Evolutionary conservation across 73 alveolate genomes (phyloP).

Genomic region (Loxodes magnus): DNA sequence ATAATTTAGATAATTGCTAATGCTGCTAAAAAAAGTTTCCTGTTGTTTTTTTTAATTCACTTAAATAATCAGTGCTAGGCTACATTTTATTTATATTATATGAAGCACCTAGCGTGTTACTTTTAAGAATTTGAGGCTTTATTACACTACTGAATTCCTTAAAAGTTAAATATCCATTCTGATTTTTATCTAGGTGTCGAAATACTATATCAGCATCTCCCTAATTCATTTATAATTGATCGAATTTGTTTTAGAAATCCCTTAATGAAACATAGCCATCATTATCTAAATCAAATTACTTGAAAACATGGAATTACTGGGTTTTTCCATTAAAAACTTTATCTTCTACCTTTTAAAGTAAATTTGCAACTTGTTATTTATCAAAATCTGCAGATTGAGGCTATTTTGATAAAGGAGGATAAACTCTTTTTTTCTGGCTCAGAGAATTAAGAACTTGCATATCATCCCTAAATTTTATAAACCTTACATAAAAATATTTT

Average conservation of each 20-base stretch:
- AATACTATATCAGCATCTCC: conserved; percentile 12
- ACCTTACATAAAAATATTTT: conserved; percentile 19
- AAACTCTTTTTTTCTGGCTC: not conserved
- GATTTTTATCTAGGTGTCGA: conserved; percentile 23
- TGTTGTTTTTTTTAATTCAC: conserved; percentile 8
- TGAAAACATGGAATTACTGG: conserved; percentile 23
- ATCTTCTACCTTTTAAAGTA: conserved; percentile 24
- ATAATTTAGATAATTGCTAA: conserved; percentile 15
- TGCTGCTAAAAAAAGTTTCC: conserved; percentile 14
- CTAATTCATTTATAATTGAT: conserved; percentile 8
- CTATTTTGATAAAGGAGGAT: conserved; percentile 4
- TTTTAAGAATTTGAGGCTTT: conserved; percentile 21
- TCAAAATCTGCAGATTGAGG: not conserved
- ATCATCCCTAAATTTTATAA: no score
- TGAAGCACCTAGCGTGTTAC: conserved; percentile 16
- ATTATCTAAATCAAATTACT: conserved; percentile 30
- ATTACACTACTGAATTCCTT: conserved; percentile 25
- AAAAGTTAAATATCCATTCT: conserved; percentile 29
- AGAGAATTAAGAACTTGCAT: conserved; percentile 3
- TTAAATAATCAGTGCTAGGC: conserved; percentile 14
- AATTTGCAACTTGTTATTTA: conserved; percentile 4
- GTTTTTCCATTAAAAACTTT: conserved; percentile 16
- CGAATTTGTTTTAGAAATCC: conserved; percentile 28
- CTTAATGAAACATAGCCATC: conserved; percentile 38
- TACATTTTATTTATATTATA: conserved; percentile 11